These are phyloP conservation scores for Diddensiella caesifluorescens DNA, from an alignment of 805 yeast genomes.

Conservation along the genomic window DNA sequence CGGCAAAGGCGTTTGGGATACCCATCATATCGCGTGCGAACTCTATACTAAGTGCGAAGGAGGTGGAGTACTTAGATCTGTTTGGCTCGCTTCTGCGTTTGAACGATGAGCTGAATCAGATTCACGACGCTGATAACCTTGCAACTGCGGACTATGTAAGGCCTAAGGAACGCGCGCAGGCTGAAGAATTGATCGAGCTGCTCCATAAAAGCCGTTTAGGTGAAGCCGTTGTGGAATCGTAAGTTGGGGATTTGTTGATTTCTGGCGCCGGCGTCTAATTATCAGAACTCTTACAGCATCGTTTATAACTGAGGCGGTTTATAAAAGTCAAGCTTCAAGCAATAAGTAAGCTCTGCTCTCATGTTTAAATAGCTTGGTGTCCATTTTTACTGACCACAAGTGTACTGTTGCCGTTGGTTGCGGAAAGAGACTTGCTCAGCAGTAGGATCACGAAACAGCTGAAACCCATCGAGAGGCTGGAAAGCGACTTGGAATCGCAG, in stretches of 20 bases:
- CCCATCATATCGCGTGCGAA: slow-evolving; percentile 9
- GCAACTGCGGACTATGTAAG: neutral
- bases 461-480: neutral
- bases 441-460: neutral
- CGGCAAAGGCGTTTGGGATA: slow-evolving; percentile 13
- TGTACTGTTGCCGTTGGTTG: slow-evolving; percentile 2
- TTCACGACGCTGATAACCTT: neutral
- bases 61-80: slow-evolving; percentile 9
- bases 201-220: neutral
- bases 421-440: slow-evolving; percentile 3
- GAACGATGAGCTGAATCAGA: slow-evolving; percentile 3
- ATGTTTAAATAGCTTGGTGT: too few species aligned
- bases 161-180: too few species aligned
- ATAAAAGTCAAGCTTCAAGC: slow-evolving; percentile 2
- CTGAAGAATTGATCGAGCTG: neutral
- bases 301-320: slow-evolving; percentile 6
- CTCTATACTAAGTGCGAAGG: slow-evolving; percentile 9
- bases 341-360: slow-evolving; percentile 2
- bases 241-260: neutral
- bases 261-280: neutral
- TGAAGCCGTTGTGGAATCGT: slow-evolving; percentile 7
- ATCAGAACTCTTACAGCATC: neutral
- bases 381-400: slow-evolving; percentile 2
- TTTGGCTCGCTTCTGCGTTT: neutral
- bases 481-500: neutral